These are phyloP conservation scores for Starmerella geochares DNA, from an alignment of 805 yeast genomes.

Conservation along the genomic window DNA sequence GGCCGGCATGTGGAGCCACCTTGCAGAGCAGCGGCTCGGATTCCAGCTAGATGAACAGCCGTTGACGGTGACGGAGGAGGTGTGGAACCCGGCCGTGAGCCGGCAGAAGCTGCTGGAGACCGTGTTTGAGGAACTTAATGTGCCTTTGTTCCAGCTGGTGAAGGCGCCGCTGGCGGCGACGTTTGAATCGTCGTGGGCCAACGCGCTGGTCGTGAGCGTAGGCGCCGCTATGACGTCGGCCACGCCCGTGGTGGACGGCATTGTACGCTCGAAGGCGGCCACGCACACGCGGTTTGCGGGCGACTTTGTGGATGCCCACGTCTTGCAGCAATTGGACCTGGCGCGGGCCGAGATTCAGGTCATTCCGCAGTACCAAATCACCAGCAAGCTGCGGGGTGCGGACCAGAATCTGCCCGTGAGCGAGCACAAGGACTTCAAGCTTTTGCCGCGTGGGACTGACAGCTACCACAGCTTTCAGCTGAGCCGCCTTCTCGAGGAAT, in stretches of 20 bases:
- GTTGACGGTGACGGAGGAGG: constrained; percentile 71
- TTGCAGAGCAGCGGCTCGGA: constrained; percentile 41
- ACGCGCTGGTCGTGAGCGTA: constrained; percentile 73
- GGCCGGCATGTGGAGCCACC: constrained; percentile 56
- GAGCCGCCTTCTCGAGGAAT: constrained; percentile 52
- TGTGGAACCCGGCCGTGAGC: constrained; percentile 64
- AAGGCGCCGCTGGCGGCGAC: constrained; percentile 78
- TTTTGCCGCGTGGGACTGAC: constrained; percentile 16
- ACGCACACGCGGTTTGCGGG: constrained; percentile 71
- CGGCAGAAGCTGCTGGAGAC: constrained; percentile 61
- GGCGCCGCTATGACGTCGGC: constrained; percentile 72
- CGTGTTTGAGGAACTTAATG: constrained; percentile 56
- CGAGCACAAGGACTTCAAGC: constrained; percentile 2
- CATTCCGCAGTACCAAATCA: constrained; percentile 32
- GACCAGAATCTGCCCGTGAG: constrained; percentile 10
- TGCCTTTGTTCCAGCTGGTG: constrained; percentile 73
- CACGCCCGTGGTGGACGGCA: constrained; percentile 36
- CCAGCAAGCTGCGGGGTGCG: constrained; percentile 28
- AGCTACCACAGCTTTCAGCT: constrained; percentile 50
- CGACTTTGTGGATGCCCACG: constrained; percentile 63
- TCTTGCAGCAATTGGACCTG: constrained; percentile 39
- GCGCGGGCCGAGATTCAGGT: constrained; percentile 31
- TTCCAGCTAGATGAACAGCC: constrained; percentile 63
- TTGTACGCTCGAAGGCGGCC: constrained; percentile 36
- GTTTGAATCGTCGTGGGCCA: constrained; percentile 78